Evolutionary conservation across 2,329 filamentous ascomycete species (phyloP).

Genomic region (Stachybotrys chlorohalonatus): DNA sequence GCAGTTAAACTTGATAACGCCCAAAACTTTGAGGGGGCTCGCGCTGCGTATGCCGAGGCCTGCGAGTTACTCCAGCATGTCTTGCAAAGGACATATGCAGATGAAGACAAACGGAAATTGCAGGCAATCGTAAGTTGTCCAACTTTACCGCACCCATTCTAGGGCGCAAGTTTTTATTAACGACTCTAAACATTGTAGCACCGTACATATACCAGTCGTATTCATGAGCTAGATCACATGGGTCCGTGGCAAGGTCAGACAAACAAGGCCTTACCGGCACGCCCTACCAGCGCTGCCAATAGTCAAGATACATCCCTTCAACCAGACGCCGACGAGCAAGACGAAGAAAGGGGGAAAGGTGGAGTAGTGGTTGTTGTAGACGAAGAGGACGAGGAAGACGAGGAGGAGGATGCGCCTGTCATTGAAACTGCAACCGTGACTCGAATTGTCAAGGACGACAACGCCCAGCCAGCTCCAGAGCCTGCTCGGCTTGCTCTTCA

Average conservation of each 20-base stretch:
- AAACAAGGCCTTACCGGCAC: slow-evolving; percentile 68
- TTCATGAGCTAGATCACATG: slow-evolving; percentile 74
- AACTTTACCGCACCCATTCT: background rate
- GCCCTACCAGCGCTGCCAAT: slow-evolving; percentile 46
- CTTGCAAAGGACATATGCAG: slow-evolving; percentile 70
- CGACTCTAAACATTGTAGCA: slow-evolving; percentile 42
- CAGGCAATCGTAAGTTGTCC: slow-evolving; percentile 73
- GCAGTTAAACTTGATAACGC: slow-evolving; percentile 94
- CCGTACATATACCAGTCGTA: slow-evolving; percentile 81
- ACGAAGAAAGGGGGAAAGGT: slow-evolving; percentile 29
- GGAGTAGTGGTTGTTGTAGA: slow-evolving; percentile 11
- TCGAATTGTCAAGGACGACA: slow-evolving; percentile 27
- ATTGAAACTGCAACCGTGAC: slow-evolving; percentile 45
- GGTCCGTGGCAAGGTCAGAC: slow-evolving; percentile 43
- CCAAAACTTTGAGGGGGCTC: slow-evolving; percentile 85
- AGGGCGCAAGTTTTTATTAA: background rate
- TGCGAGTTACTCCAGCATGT: slow-evolving; percentile 84
- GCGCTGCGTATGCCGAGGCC: slow-evolving; percentile 84
- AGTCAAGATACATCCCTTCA: slow-evolving; percentile 8
- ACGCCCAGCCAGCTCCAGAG: slow-evolving; percentile 9
- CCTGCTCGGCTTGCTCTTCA: slow-evolving; percentile 11
- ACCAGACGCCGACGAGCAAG: slow-evolving; percentile 3
- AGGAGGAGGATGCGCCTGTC: slow-evolving; percentile 32
- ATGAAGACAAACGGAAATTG: slow-evolving; percentile 82
- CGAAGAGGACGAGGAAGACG: slow-evolving; percentile 27